Evolutionary conservation across 192 early-diverging fungal genomes (phyloP).

Genomic region (Backusella liffmaniae): DNA sequence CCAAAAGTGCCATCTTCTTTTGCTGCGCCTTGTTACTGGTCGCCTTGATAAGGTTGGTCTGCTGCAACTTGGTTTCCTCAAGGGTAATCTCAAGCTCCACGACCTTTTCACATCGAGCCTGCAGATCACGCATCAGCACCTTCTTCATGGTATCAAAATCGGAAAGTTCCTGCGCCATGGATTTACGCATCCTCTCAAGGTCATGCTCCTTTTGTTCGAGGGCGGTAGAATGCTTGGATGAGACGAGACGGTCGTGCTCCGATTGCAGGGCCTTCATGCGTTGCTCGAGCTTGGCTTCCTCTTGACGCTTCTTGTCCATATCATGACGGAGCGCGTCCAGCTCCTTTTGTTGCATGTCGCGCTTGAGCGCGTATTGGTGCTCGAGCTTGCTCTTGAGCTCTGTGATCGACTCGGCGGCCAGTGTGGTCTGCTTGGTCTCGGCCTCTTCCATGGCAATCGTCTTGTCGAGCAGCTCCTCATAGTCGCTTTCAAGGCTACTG

Average conservation of each 20-base stretch:
- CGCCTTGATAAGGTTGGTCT: constrained; percentile 79
- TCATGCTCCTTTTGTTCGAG: constrained; percentile 62
- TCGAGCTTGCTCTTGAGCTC: constrained; percentile 87
- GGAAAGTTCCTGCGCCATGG: constrained; percentile 53
- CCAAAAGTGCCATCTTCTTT: constrained; percentile 92
- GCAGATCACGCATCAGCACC: constrained; percentile 95
- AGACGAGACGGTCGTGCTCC: constrained; percentile 41
- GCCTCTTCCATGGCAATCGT: constrained; percentile 62
- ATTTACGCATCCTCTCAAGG: constrained; percentile 67
- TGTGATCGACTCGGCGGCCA: constrained; percentile 73
- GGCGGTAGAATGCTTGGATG: background rate
- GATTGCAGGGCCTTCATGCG: constrained; percentile 59
- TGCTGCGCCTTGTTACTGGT: constrained; percentile 84
- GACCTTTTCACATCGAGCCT: constrained; percentile 96
- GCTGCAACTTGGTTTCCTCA: constrained; percentile 91
- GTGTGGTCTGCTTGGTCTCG: constrained; percentile 44
- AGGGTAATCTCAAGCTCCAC: constrained; percentile 97
- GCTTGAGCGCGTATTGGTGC: constrained; percentile 77
- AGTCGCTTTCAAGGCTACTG: constrained; percentile 71
- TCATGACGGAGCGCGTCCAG: constrained; percentile 69
- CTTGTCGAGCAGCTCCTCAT: constrained; percentile 77
- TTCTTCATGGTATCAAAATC: constrained; percentile 99
- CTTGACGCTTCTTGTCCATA: constrained; percentile 69
- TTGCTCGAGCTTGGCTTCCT: constrained; percentile 56
- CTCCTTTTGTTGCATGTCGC: constrained; percentile 71